phyloP scores from a whole-genome alignment of 441 rosid genomes.

The Brassica hybrid region DNA sequence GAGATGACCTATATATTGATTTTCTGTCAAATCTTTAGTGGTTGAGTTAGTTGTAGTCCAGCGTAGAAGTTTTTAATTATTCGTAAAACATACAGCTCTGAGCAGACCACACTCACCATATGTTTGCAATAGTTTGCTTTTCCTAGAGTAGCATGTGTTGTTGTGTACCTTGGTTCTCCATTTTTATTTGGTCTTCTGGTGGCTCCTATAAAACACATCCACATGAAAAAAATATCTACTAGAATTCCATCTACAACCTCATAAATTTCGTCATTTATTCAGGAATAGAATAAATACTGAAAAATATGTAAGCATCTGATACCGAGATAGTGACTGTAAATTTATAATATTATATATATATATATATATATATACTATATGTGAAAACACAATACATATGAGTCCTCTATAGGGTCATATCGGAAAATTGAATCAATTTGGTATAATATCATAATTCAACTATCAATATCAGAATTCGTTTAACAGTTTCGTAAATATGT shows the following conservation, averaged over 20 bases:
- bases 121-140: not conserved
- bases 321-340: too few species aligned
- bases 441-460: not conserved
- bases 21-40: not conserved
- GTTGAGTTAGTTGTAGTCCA: conserved; percentile 11
- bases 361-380: too few species aligned
- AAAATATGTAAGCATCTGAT: too few species aligned
- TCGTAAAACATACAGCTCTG: not conserved
- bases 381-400: too few species aligned
- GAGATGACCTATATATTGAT: too few species aligned
- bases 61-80: not conserved
- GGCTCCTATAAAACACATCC: conserved; percentile 8
- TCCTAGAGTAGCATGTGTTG: conserved; percentile 5
- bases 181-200: conserved; percentile 20
- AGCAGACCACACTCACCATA: conserved; percentile 8
- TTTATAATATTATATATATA: too few species aligned
- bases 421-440: not conserved
- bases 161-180: conserved; percentile 19
- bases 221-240: conserved; percentile 14
- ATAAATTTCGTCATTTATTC: not conserved
- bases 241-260: conserved; percentile 20
- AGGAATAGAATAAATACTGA: too few species aligned
- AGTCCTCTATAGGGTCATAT: not conserved
- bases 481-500: not conserved
- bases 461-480: not conserved